Percentiles rank a stretch among this genome's conserved stretches.
phyloP scores from a whole-genome alignment of 2,329 filamentous ascomycete genomes.

The Sarocladium strictum region DNA sequence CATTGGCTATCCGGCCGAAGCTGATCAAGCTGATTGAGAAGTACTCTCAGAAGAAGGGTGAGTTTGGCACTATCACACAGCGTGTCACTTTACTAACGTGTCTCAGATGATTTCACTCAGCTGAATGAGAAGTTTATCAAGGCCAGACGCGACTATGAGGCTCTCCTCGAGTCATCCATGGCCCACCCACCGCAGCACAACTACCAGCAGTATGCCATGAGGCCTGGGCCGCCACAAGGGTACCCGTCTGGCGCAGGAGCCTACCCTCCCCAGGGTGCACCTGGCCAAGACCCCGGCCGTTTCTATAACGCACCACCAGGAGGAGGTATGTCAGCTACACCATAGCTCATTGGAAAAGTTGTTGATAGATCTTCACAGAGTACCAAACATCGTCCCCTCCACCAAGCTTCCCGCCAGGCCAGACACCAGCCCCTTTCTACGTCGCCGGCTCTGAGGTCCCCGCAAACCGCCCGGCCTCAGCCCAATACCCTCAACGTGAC shows the following conservation, averaged over 20 bases:
- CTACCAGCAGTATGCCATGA: slow-evolving; percentile 64
- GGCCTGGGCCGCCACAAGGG: slow-evolving; percentile 41
- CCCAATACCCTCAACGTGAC: slow-evolving; percentile 46
- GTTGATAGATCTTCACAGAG: slow-evolving; percentile 27
- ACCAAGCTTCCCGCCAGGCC: slow-evolving; percentile 48
- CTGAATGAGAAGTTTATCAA: slow-evolving; percentile 99
- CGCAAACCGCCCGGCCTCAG: slow-evolving; percentile 29
- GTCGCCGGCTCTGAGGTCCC: slow-evolving; percentile 53
- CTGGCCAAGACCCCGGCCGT: slow-evolving; percentile 53
- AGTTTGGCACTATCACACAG: slow-evolving; percentile 9
- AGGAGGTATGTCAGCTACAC: neutral
- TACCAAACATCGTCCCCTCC: slow-evolving; percentile 44
- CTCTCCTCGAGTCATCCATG: slow-evolving; percentile 94
- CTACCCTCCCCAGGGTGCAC: slow-evolving; percentile 30
- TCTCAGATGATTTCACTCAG: slow-evolving; percentile 89
- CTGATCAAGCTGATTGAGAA: slow-evolving; percentile 97
- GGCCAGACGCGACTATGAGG: slow-evolving; percentile 91
- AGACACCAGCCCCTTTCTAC: slow-evolving; percentile 57
- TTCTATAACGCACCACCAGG: slow-evolving; percentile 48
- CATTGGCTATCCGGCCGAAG: slow-evolving; percentile 89
- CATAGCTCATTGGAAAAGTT: too few relatives aligned
- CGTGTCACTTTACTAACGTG: neutral
- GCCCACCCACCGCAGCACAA: slow-evolving; percentile 77
- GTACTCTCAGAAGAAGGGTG: slow-evolving; percentile 98
- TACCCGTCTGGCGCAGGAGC: slow-evolving; percentile 33